phyloP scores from a whole-genome alignment of 768 basidiomycete species.

The Serpula lacrymans region DNA sequence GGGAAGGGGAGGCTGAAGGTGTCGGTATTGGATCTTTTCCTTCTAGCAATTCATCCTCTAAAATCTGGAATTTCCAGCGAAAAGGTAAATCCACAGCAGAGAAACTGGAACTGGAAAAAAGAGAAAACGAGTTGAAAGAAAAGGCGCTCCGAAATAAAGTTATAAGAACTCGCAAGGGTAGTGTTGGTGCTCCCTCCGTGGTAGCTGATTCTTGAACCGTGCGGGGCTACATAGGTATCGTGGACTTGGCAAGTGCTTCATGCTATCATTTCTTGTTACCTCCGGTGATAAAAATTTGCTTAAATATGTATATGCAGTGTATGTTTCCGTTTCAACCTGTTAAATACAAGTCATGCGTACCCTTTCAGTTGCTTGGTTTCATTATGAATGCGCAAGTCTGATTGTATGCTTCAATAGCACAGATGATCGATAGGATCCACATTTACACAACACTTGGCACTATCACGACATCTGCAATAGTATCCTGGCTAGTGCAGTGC shows the following conservation, averaged over 20 bases:
- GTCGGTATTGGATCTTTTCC: constrained; percentile 13
- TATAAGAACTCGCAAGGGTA: constrained; percentile 60
- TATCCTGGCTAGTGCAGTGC: no score
- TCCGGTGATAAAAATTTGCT: background rate
- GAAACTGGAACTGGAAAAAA: constrained; percentile 52
- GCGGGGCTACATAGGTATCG: background rate
- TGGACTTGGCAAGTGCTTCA: background rate
- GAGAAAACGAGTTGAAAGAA: constrained; percentile 82
- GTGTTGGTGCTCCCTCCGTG: constrained; percentile 13
- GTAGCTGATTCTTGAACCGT: no score
- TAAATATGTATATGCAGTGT: background rate
- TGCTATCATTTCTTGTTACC: background rate
- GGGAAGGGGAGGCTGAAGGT: constrained; percentile 39
- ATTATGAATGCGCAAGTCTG: no score
- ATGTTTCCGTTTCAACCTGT: background rate
- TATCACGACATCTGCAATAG: no score
- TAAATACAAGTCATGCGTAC: no score
- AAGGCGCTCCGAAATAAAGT: constrained; percentile 82
- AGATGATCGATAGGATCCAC: no score
- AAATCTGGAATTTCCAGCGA: constrained; percentile 18
- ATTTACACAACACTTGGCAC: no score
- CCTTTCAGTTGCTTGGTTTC: no score
- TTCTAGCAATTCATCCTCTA: constrained; percentile 7
- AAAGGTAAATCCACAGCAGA: constrained; percentile 3
- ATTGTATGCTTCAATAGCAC: no score